A percentile compares a stretch with the other conserved stretches of the same genome.
Conservation (phyloP, 148 eudicot species). For the Polygonum aviculare region DNA sequence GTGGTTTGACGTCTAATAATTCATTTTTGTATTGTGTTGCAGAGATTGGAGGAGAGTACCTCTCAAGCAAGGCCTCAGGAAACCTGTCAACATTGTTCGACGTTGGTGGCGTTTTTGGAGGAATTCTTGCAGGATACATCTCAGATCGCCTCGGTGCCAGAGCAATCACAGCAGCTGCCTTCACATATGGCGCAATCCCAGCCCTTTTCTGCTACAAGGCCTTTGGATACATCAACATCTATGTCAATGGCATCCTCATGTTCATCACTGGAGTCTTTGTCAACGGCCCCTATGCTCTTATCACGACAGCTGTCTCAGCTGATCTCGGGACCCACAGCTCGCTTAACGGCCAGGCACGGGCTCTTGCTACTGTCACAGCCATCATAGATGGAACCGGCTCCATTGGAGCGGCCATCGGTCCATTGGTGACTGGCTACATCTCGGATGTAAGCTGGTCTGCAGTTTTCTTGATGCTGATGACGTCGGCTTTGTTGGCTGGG, state of each 20-base stretch:
- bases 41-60: slow-evolving; percentile 79
- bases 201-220: slow-evolving; percentile 65
- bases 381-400: slow-evolving; percentile 97
- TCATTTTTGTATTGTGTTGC: slow-evolving; percentile 17
- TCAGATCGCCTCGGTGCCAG: slow-evolving; percentile 69
- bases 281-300: slow-evolving; percentile 89
- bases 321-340: slow-evolving; percentile 91
- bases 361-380: slow-evolving; percentile 90
- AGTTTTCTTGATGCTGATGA: slow-evolving; percentile 87
- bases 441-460: slow-evolving; percentile 70
- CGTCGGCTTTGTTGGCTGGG: slow-evolving; percentile 68
- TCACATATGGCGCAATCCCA: slow-evolving; percentile 79
- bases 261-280: slow-evolving; percentile 72
- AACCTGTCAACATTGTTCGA: slow-evolving; percentile 85
- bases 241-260: slow-evolving; percentile 55
- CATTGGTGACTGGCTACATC: slow-evolving; percentile 75
- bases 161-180: slow-evolving; percentile 88
- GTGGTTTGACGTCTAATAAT: neutral
- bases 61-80: slow-evolving; percentile 71
- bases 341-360: slow-evolving; percentile 62
- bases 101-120: slow-evolving; percentile 87
- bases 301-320: slow-evolving; percentile 90
- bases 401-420: slow-evolving; percentile 90
- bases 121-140: slow-evolving; percentile 72
- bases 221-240: slow-evolving; percentile 53